phyloP scores from a whole-genome alignment of 306 rosid genomes.

The Alnus glutinosa region DNA sequence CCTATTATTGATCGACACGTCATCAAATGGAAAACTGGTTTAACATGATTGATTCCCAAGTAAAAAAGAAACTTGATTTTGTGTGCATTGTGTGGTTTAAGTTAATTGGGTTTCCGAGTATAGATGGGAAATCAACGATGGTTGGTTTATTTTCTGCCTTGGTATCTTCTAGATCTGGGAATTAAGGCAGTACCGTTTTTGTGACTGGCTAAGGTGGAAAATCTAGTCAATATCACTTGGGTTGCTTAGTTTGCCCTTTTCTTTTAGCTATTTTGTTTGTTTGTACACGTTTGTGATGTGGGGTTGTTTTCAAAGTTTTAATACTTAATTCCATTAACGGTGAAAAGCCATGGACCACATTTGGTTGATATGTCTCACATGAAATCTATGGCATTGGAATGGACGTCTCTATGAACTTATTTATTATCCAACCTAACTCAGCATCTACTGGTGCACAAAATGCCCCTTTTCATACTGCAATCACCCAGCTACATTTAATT shows the following conservation, averaged over 20 bases:
- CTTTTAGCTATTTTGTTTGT: constrained; percentile 5
- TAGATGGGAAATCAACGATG: constrained; percentile 2
- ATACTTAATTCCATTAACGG: background rate
- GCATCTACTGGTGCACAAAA: constrained; percentile 11
- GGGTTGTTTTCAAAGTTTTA: constrained; percentile 19
- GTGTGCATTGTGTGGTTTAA: background rate
- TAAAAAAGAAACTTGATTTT: background rate
- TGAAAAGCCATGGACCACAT: background rate
- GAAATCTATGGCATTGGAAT: constrained; percentile 5
- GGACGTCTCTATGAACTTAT: constrained; percentile 10
- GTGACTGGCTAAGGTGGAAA: constrained; percentile 4
- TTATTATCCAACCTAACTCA: constrained; percentile 21
- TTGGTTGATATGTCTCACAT: background rate
- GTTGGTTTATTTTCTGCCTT: background rate
- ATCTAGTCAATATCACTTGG: constrained; percentile 18
- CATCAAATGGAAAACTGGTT: too few relatives aligned
- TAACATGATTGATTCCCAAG: background rate
- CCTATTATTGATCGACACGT: too few relatives aligned
- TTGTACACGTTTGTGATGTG: constrained; percentile 2
- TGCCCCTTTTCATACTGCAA: background rate
- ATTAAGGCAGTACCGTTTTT: background rate
- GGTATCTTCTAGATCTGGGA: constrained; percentile 20
- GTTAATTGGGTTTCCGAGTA: background rate
- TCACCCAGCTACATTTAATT: too few relatives aligned
- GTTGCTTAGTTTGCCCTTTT: background rate